phyloP scores from a whole-genome alignment of 2,329 filamentous ascomycete species.

The Penicillium aurantiogriseum region DNA sequence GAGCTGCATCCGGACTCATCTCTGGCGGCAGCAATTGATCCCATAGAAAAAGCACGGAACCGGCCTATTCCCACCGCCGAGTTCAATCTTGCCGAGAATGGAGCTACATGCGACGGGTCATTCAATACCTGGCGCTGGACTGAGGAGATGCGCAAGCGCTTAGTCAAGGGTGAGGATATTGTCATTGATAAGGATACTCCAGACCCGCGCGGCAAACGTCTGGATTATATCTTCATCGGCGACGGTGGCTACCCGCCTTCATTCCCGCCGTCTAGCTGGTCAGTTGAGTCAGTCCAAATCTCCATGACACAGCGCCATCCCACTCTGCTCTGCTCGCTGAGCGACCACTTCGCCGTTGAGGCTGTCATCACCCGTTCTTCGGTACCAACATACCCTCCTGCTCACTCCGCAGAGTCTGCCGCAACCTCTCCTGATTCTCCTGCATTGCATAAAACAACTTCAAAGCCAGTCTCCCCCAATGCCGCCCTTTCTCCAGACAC shows the following conservation, averaged over 20 bases:
- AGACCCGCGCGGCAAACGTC: conserved; percentile 76
- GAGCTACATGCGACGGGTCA: conserved; percentile 79
- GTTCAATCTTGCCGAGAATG: conserved; percentile 76
- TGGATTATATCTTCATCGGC: conserved; percentile 91
- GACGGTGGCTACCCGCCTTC: conserved; percentile 45
- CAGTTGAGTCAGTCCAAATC: conserved; percentile 68
- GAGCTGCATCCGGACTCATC: conserved; percentile 80
- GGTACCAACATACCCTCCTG: conserved; percentile 1
- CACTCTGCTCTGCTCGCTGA: conserved; percentile 77
- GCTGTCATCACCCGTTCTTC: conserved; percentile 62
- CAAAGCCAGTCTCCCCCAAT: conserved; percentile 23
- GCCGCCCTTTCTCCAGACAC: conserved; percentile 47
- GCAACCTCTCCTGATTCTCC: conserved; percentile 11
- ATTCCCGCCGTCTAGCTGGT: conserved; percentile 56
- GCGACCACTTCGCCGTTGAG: conserved; percentile 91
- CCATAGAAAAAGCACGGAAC: conserved; percentile 64
- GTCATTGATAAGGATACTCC: conserved; percentile 62
- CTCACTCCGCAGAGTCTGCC: conserved; percentile 1
- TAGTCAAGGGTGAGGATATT: conserved; percentile 65
- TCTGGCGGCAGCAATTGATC: conserved; percentile 68
- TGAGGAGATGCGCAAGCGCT: conserved; percentile 64
- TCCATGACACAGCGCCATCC: conserved; percentile 82
- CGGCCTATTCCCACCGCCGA: conserved; percentile 70
- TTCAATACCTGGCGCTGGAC: conserved; percentile 95
- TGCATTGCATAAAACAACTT: conserved; percentile 16